phyloP scores from a whole-genome alignment of 306 rosid genomes.

The Arachis stenosperma region DNA sequence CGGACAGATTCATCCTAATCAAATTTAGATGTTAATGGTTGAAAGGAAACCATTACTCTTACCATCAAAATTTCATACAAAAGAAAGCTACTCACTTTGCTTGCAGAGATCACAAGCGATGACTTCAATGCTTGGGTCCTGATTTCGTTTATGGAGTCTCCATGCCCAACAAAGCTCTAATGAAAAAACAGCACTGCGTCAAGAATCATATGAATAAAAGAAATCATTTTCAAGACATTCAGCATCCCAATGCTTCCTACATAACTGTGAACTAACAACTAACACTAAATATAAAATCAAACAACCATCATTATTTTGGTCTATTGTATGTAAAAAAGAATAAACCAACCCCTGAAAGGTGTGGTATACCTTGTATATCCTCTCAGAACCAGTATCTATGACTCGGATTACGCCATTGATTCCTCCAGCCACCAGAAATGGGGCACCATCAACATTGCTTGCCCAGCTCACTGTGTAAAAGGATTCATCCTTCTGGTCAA shows the following conservation, averaged over 20 bases:
- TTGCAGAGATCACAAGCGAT: constrained; percentile 84
- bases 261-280: constrained; percentile 24
- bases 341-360: background rate
- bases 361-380: constrained; percentile 72
- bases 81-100: constrained; percentile 64
- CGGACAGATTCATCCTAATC: constrained; percentile 95
- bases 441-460: constrained; percentile 64
- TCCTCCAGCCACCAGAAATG: constrained; percentile 89
- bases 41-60: constrained; percentile 28
- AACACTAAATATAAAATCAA: constrained; percentile 27
- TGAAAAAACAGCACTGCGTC: constrained; percentile 17
- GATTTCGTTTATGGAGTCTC: constrained; percentile 91
- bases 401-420: constrained; percentile 79
- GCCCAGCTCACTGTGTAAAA: constrained; percentile 97
- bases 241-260: constrained; percentile 1
- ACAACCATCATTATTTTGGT: background rate
- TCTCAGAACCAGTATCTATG: constrained; percentile 86
- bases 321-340: background rate
- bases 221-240: constrained; percentile 5
- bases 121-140: constrained; percentile 87
- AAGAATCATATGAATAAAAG: constrained; percentile 18
- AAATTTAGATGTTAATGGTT: constrained; percentile 42
- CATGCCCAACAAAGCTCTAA: constrained; percentile 98
- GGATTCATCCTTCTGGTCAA: constrained; percentile 97
- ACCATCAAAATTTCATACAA: constrained; percentile 17